Base-by-base conservation (phyloP, 106 monocot species). In the Agapanthus africanus region DNA sequence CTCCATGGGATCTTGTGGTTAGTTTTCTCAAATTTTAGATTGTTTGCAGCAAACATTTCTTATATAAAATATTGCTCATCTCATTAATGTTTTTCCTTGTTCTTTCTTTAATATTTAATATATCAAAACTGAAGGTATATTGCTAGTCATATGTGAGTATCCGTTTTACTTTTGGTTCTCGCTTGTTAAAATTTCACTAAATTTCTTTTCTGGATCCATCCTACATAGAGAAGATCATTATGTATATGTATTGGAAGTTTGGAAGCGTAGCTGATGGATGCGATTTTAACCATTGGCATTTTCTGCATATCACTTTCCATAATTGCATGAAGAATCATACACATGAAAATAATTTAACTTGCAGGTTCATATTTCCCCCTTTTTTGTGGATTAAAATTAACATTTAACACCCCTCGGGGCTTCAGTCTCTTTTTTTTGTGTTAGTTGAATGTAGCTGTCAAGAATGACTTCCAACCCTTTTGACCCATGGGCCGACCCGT, bases 1-100 rank as follows among this genome's bases (percentile, higher is more conserved):
- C 95, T 54, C 88, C 95, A 40, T 97, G 91, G 91, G 95, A 97
- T 83, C 82, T 97, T 61, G 75, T 97, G 91, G 95, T 97, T 64
- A 70, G 87, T 83, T 68, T 66, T 13, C 74, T n/a, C n/a, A n/a
- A n/a, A n/a, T n/a, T n/a, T n/a, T n/a, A n/a, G n/a, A n/a, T n/a
- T n/a, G n/a, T n/a, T n/a, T n/a, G n/a, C n/a, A n/a, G n/a, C n/a
- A n/a, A n/a, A n/a, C 6, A 23, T 65, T 37, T 40, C 61, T 35
- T 36, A 14, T n/a, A 14, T 30, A 57, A 54, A 13, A 13, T 31
- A 28, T 27, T 49, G 49, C 52, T 57, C 15, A 57, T 57, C 56
- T 57, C 27, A 57, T 57, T 30, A 57, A 30, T 57, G 27, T 15
- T 44, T 6, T 8, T 6, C 52, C 30, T 28, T 57, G 56, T 6